Evolutionary conservation across 2,329 filamentous ascomycete species (phyloP).

Genomic region (Colletotrichum limetticola): DNA sequence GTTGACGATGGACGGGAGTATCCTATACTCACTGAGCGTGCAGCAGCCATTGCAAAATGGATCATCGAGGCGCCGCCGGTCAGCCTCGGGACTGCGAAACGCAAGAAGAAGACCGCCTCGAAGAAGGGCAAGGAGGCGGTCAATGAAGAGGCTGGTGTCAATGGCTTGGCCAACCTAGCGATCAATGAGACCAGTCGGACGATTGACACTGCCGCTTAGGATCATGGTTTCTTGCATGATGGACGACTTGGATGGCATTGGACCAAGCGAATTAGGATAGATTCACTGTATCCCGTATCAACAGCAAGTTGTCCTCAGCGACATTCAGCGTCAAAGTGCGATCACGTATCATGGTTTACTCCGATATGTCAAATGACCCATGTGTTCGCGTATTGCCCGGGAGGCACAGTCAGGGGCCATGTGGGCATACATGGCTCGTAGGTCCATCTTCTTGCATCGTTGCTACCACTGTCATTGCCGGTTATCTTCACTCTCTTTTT

Average conservation of each 20-base stretch:
- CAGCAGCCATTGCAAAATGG: constrained; percentile 76
- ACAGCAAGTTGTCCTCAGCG: neutral
- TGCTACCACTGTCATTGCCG: too few species aligned
- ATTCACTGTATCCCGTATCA: neutral
- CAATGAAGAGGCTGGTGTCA: neutral
- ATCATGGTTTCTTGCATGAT: neutral
- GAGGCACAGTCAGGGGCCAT: too few species aligned
- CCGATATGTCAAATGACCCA: neutral
- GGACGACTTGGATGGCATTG: neutral
- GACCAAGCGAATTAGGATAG: neutral
- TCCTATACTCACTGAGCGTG: constrained; percentile 75
- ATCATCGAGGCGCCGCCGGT: constrained; percentile 66
- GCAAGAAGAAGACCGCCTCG: constrained; percentile 45
- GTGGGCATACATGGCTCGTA: too few species aligned
- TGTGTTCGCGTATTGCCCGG: neutral
- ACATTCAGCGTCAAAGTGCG: neutral
- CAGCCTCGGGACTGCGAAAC: constrained; percentile 47
- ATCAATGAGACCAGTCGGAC: constrained; percentile 7
- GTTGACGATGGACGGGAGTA: constrained; percentile 76
- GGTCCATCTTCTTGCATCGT: too few species aligned
- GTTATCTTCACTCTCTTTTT: too few species aligned
- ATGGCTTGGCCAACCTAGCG: neutral
- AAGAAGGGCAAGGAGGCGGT: constrained; percentile 1
- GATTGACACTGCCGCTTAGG: constrained; percentile 8
- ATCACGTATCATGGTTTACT: neutral